Evolutionary conservation across 2,329 filamentous ascomycete genomes (phyloP).

Genomic region (Sarocladium kiliense): DNA sequence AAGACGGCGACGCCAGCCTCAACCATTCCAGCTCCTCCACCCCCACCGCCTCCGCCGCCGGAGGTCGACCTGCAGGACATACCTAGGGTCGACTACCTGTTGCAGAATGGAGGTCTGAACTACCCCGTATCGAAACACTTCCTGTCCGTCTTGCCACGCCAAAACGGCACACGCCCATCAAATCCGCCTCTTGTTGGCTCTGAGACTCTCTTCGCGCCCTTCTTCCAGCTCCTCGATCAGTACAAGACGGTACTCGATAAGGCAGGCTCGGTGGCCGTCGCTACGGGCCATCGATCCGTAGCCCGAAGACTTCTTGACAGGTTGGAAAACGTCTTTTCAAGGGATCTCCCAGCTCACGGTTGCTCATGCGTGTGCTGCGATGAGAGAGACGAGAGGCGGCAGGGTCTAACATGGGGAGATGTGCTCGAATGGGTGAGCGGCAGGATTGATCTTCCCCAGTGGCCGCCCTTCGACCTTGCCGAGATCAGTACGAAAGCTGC

Average conservation of each 20-base stretch:
- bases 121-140: conserved; percentile 69
- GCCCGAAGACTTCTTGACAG: conserved; percentile 84
- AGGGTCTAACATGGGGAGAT: conserved; percentile 88
- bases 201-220: conserved; percentile 73
- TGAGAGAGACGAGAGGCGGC: conserved; percentile 50
- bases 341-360: conserved; percentile 82
- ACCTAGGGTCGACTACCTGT: conserved; percentile 84
- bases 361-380: conserved; percentile 84
- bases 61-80: conserved; percentile 64
- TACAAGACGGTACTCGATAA: conserved; percentile 77
- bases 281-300: conserved; percentile 92
- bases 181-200: conserved; percentile 63
- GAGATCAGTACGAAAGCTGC: conserved; percentile 56
- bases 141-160: conserved; percentile 56
- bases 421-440: conserved; percentile 91
- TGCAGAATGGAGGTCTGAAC: conserved; percentile 79
- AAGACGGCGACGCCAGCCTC: conserved; percentile 35
- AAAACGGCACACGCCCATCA: conserved; percentile 52
- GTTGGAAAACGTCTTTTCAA: conserved; percentile 87
- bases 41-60: conserved; percentile 69
- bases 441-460: conserved; percentile 75
- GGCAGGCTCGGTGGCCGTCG: conserved; percentile 87
- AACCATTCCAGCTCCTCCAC: conserved; percentile 34
- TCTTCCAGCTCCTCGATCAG: conserved; percentile 77
- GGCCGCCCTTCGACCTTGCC: conserved; percentile 81